Base-by-base conservation (phyloP, 1,139 yeast species). In the Hemisphaericaspora subhashii region DNA sequence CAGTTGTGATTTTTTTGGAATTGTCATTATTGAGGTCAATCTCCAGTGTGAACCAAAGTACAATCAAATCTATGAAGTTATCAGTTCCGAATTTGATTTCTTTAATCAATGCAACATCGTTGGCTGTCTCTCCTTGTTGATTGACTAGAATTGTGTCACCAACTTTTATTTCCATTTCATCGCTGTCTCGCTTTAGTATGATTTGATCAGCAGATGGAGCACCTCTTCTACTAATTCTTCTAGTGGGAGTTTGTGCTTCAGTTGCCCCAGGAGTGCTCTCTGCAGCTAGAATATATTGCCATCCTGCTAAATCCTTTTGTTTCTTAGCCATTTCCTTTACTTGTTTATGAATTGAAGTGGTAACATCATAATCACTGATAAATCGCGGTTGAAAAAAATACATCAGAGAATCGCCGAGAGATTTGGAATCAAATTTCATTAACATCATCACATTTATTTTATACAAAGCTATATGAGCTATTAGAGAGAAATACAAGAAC, bases 41-140 rank as follows among this genome's bases (percentile, higher is more conserved):
- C 11, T 48, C 41, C 27, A 57, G 46, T 4, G 59, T 47, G 40
- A 73, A 70, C 68, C 73, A 67, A 14, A 63, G 37, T 10, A 65
- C 74, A 21, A 52, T 47, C 3, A 76, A 42, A 18, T 69, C 77
- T 3, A 74, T 45, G 41, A 61, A 70, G 24, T 54, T 55, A 28
- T 62, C 62, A 18, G 59, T 60, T 0, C 76, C 79, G 43, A 69
- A 64, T 26, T 49, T 41, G 18, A 76, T 67, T 17, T 72, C 76
- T 32, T 62, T 62, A 20, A 76, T 60, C 12, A 74, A 46, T 1
- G 64, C 77, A n/a, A 67, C 42, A 24, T 59, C 66, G 1, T 31
- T 31, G 10, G 6, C 33, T 38, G 41, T 47, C 38, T 33, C 41
- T 8, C 36, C 52, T 33, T 38, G 46, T 30, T 53, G 53, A 27